Evolutionary conservation across 306 rosid genomes (phyloP), one percentile per base, ranked within the genome.

Genomic region (Canavalia gladiata): DNA sequence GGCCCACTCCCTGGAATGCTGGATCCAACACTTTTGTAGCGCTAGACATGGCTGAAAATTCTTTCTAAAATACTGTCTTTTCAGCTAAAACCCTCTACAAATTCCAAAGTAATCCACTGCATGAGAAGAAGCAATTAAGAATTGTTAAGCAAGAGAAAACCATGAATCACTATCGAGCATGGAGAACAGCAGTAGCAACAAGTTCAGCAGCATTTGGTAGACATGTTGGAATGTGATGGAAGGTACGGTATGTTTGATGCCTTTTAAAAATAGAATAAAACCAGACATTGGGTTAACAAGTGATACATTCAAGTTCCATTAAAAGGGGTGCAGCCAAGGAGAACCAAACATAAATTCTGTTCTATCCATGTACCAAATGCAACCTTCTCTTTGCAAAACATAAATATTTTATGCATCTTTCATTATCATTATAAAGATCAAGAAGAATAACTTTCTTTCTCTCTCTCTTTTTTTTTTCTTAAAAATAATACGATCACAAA

Each of bases 1-100:
- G 99, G 78, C 99, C 99, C 55, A 87, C 97, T 77, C 97, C 97
- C 87, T 96, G 99, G 90, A 96, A 93, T 72, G 99, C 99, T 67
- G 97, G 98, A 85, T 96, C 99, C 91, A 92, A 87, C 78, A 64
- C 90, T 88, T 96, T 96, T 49, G 93, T 80, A 47, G 99, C 81
- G 86, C 93, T 90, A 77, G 99, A 89, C 99, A 96, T 96, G 79
- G 89, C 91, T 84, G 80, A 72, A 75, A 81, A 62, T 70, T 77
- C 84, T 79, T 77, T 79, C 83, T 80, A 86, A 72, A 72, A 58
- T 59, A 63, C 76, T 50, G 80, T 63, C 74, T 71, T 83, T 85
- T 80, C 81, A 63, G 90, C 29, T 81, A 78, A 65, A 83, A 75
- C 79, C 3, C 68, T 74, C 83, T 13, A 81, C 74, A 88, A 78